Evolutionary conservation across 1,284 basidiomycete genomes (phyloP), one percentile per base, ranked within the genome.

Genomic region (Rhodofomes roseus): DNA sequence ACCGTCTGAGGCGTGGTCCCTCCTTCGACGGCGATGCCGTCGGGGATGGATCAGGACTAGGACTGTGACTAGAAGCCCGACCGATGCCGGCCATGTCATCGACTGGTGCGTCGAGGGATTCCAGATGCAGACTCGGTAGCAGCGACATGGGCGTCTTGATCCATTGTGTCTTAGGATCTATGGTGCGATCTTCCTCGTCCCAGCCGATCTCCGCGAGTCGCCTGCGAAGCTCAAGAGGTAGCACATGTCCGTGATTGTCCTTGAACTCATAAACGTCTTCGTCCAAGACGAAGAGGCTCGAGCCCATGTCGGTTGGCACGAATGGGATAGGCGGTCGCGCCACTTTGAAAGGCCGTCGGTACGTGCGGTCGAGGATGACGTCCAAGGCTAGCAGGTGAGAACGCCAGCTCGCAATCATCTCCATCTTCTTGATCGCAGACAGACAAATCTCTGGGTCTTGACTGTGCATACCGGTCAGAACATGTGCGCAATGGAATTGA

Each of bases 161-260:
- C 78, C 83, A 80, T 65, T 85, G 80, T 27, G 78, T 75, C 61
- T 81, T 79, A 54, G 81, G 81, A 65, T 89, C 84, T 16, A 79
- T 74, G 14, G 79, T 71, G 9, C 75, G 74, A 55, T 83, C 79
- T 37, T 87, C 84, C 52, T 86, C 79, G 4, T 77, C 79, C 87
- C 87, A 91, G 14, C 88, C 88, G 58, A 91, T 85, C 61, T 91
- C 87, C 0, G 81, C 79, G 12, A 91, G 73, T 44, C 84, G 80
- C 63, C 83, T 83, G 58, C 81, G 78, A 41, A 90, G 69, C 65
- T 90, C 89, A 14, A 78, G 62, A 4, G 88, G 87, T 23, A 91
- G 74, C 1, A 71, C 71, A 46, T 73, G 71, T 2, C 76, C 77
- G 52, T 73, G 67, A 29, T 75, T 79, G 59, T 81, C 79, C 60